Evolutionary conservation across 306 rosid species (phyloP), one percentile per base, ranked within the genome.

Genomic region (Begonia peltatifolia): DNA sequence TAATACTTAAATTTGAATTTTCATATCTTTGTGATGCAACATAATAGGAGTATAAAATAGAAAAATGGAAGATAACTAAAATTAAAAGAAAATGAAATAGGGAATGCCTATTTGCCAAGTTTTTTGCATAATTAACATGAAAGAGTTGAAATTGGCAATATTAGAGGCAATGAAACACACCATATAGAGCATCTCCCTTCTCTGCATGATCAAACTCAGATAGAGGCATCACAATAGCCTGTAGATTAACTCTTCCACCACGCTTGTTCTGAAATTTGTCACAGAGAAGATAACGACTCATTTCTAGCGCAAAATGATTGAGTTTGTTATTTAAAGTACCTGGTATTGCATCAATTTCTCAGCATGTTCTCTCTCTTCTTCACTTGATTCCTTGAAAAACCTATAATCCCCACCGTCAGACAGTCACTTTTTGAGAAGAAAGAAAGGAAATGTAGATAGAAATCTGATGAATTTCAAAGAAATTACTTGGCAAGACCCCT

Each of bases 321-420:
- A 3, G 23, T 20, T 20, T 20, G 2, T 20, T 20, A 30, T 30
- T 30, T 7, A 30, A 7, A 36, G 10, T 41, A 83, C 97, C 97
- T 92, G 96, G 61, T 92, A 86, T 69, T 83, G 74, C 93, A 92
- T 86, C 50, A 92, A 66, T 68, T 81, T 81, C 93, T 92, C 94
- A 18, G 99, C 99, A 53, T 92, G 99, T 0, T 12, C 84, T 64
- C 96, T 81, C 69, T 92, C 99, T 71, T 92, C 96, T 52, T 73
- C 84, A 69, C 99, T 92, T 0, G 96, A 92, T 72, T 86, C 86
- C 76, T 79, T 83, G 61, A 92, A 92, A 71, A 86, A 83, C 57
- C 99, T 92, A 41, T 10, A 22, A 4, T 25, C 10, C 59, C 42
- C 48, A 53, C 3, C 6, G 14, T 11, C 1, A 10, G 2, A n/a